phyloP scores from a whole-genome alignment of 768 basidiomycete species.

The Boletus bicolor region DNA sequence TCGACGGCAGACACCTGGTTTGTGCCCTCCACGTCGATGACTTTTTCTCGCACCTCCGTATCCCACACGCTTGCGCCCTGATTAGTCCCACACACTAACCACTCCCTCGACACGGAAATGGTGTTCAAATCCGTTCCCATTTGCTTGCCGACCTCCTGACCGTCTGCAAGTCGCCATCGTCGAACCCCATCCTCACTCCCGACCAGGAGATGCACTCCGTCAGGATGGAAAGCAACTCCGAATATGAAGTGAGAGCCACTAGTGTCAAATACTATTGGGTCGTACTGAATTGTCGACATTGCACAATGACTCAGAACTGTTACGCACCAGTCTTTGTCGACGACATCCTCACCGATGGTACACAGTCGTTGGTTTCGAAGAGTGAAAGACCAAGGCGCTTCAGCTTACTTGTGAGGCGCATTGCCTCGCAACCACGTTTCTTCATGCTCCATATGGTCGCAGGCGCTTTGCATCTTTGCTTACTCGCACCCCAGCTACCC shows the following conservation, averaged over 20 bases:
- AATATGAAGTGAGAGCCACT: rapidly evolving
- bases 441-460: no score
- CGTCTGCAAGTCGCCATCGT: neutral
- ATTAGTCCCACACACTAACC: neutral
- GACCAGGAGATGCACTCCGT: neutral
- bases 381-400: neutral
- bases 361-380: neutral
- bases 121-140: neutral
- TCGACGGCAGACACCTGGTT: no score
- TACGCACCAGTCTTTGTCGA: neutral
- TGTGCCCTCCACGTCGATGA: no score
- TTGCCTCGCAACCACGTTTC: no score
- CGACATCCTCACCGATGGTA: neutral
- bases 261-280: neutral
- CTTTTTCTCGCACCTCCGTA: no score
- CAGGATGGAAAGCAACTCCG: neutral
- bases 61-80: neutral
- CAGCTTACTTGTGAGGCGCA: neutral
- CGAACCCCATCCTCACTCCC: neutral
- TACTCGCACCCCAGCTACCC: no score
- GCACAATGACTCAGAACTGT: neutral
- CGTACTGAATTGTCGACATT: neutral
- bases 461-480: no score
- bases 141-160: neutral
- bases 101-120: neutral